Percentiles rank a stretch among this genome's conserved stretches.
phyloP scores from a whole-genome alignment of 1,284 basidiomycete genomes.

The Volvariella volvacea region DNA sequence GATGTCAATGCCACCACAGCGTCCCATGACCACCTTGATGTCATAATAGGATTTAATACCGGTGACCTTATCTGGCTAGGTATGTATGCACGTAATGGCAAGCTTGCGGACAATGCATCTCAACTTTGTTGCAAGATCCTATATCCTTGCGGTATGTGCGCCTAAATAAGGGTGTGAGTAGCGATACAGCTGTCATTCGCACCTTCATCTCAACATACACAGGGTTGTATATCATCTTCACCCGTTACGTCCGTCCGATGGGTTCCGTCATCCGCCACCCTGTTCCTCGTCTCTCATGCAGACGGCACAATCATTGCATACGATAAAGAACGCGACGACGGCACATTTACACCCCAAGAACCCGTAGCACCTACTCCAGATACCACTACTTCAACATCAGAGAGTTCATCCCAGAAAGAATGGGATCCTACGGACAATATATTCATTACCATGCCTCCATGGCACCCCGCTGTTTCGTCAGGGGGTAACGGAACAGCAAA shows the following conservation, averaged over 20 bases:
- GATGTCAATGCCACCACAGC: slow-evolving; percentile 80
- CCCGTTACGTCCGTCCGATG: slow-evolving; percentile 83
- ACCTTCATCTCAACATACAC: slow-evolving; percentile 11
- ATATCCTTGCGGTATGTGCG: slow-evolving; percentile 82
- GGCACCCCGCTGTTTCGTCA: slow-evolving; percentile 58
- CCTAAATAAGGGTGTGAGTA: slow-evolving; percentile 81
- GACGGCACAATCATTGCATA: slow-evolving; percentile 87
- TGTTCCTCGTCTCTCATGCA: slow-evolving; percentile 88
- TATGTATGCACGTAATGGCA: slow-evolving; percentile 23
- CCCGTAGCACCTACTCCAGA: slow-evolving; percentile 27
- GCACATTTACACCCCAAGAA: slow-evolving; percentile 55
- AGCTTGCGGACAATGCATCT: too few species aligned
- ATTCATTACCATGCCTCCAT: slow-evolving; percentile 75
- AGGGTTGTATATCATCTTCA: slow-evolving; percentile 77
- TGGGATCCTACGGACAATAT: slow-evolving; percentile 75
- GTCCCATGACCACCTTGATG: slow-evolving; percentile 74
- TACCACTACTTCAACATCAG: slow-evolving; percentile 15
- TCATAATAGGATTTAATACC: slow-evolving; percentile 88
- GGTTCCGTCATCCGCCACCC: slow-evolving; percentile 79
- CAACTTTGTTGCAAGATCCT: slow-evolving; percentile 50
- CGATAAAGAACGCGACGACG: slow-evolving; percentile 87
- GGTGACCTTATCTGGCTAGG: slow-evolving; percentile 94
- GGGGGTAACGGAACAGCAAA: slow-evolving; percentile 18
- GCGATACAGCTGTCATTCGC: slow-evolving; percentile 3
- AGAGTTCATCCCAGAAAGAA: slow-evolving; percentile 28